A percentile compares a stretch with the other conserved stretches of the same genome.
phyloP scores from a whole-genome alignment of 306 rosid species.

The Quercus parvula region DNA sequence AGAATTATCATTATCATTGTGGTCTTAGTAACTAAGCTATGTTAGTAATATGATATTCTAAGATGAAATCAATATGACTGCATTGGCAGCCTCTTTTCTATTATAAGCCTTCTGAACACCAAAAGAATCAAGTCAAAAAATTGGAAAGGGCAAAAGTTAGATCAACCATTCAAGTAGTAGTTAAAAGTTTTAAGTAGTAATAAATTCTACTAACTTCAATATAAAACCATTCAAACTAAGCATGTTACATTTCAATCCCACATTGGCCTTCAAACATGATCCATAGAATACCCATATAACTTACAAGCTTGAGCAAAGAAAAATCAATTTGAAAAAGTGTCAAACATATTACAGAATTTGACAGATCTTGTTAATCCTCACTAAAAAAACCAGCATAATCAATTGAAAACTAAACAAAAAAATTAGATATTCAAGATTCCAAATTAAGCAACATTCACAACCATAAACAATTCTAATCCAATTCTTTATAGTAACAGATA shows the following conservation, averaged over 20 bases:
- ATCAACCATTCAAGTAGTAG: neutral
- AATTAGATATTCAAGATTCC: neutral
- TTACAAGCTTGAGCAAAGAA: neutral
- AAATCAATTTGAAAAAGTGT: neutral
- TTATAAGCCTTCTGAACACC: neutral
- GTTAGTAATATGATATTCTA: neutral
- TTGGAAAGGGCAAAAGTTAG: neutral
- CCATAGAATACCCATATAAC: neutral
- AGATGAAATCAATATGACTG: neutral
- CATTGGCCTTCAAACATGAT: neutral
- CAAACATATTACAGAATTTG: neutral
- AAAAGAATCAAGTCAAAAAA: neutral
- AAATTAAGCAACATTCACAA: neutral
- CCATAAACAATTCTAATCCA: no score
- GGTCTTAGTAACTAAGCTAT: neutral
- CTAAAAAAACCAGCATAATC: neutral
- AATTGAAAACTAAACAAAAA: neutral
- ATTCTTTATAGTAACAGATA: neutral
- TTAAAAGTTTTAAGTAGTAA: neutral
- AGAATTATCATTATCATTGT: neutral
- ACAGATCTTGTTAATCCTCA: neutral
- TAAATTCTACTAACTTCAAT: neutral
- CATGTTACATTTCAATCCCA: neutral
- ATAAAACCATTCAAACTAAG: neutral
- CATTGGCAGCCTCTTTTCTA: neutral